These are phyloP conservation scores for Sindora glabra DNA, from an alignment of 306 rosid genomes.

Conservation along the genomic window DNA sequence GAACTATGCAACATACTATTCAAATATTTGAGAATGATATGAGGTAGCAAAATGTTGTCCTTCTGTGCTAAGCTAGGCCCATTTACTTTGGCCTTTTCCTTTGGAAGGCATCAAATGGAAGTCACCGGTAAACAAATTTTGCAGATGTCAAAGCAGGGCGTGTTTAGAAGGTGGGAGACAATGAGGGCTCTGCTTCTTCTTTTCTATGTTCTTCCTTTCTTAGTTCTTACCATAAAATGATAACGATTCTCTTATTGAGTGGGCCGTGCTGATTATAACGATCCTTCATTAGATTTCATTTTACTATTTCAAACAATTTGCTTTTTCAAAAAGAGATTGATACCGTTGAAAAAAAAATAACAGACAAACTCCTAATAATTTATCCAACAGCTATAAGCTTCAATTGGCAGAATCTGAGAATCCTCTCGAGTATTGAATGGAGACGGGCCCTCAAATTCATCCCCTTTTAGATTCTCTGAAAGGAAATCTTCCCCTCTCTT, in stretches of 20 bases:
- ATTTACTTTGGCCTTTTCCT: too few relatives aligned
- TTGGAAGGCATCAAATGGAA: too few relatives aligned
- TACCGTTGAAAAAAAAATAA: not conserved
- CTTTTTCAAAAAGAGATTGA: too few relatives aligned
- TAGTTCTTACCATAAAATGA: not conserved
- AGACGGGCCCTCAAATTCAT: slow-evolving; percentile 27
- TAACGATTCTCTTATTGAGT: not conserved
- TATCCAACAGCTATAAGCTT: slow-evolving; percentile 3
- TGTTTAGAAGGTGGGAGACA: slow-evolving; percentile 25
- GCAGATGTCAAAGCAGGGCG: not conserved
- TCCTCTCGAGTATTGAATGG: slow-evolving; percentile 12
- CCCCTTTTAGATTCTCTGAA: slow-evolving; percentile 30
- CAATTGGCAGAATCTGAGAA: slow-evolving; percentile 13
- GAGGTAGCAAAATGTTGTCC: too few relatives aligned
- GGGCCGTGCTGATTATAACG: not conserved
- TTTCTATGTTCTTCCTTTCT: too few relatives aligned
- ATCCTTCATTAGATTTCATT: not conserved
- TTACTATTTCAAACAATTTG: too few relatives aligned
- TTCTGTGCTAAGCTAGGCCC: too few relatives aligned
- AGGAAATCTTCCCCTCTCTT: too few relatives aligned
- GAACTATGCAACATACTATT: too few relatives aligned
- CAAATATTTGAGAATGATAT: too few relatives aligned
- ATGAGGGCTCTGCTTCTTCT: slow-evolving; percentile 5
- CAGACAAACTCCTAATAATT: slow-evolving; percentile 15
- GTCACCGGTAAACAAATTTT: not conserved